Evolutionary conservation across 192 early-diverging fungal genomes (phyloP), one percentile per base, ranked within the genome.

Genomic region (Kappamyces sp.): DNA sequence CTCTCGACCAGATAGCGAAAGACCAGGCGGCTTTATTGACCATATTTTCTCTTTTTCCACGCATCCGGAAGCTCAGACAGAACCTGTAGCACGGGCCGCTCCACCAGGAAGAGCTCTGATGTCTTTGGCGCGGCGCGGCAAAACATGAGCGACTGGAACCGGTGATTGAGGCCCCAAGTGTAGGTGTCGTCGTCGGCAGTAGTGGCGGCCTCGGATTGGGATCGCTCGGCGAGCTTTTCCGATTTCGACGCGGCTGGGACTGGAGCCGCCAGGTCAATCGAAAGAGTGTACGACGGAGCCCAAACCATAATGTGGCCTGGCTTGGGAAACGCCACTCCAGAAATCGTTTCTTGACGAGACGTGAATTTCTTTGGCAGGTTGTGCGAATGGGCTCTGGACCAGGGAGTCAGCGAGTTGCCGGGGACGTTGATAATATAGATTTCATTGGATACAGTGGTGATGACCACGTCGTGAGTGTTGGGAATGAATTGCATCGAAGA

Each of bases 21-120:
- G 22, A 22, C 22, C 22, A 49, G 9, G 34, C 48, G 5, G 48
- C 29, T 49, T 58, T 87, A 87, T 40, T 81, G 80, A 54, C 91
- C 91, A 70, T 87, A 98, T 70, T 85, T 82, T 63, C 90, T 79
- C 65, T 85, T 86, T 66, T 88, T 86, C 73, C 82, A 95, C 5
- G 84, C 88, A 15, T 82, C 77, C 36, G 91, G 91, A 54, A 98
- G 61, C 7, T 76, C 80, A 58, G 83, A 80, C 46, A 90, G 62
- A 35, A 96, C 86, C 38, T 83, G 80, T 55, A 88, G 73, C 69
- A 87, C 84, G 4, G 94, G 91, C 61, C 91, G 75, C 74, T 98
- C 95, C 9, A 96, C 84, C 30, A 90, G 86, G 0, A 94, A 82
- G 73, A 95, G 73, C 42, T 88, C 84, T 66, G 84, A 65, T 45